Evolutionary conservation across 345 rosid species (phyloP), one percentile per base, ranked within the genome.

Genomic region (Atalantia buxifolia): DNA sequence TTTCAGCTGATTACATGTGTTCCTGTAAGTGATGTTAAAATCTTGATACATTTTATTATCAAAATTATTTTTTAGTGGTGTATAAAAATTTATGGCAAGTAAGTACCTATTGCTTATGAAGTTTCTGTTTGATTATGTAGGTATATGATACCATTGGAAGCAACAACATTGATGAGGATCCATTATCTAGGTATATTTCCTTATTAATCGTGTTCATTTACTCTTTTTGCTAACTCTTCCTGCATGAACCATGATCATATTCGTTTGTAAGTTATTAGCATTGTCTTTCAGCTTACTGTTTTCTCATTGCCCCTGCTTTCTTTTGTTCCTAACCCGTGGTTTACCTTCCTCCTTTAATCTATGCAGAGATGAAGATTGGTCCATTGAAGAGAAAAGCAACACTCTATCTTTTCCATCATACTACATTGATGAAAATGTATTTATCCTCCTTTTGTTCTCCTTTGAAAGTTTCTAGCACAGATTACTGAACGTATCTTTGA

Each of bases 371-470:
- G 97, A 92, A 72, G 98, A 91, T 79, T 94, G 97, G 93, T 86
- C 79, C 77, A 35, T 85, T 70, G 98, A 91, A 66, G 98, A 87
- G 81, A 91, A 84, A 79, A 87, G 87, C 86, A 92, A 90, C 70
- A 74, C 87, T 21, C 83, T 89, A 63, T 89, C 99, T 61, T 91
- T 92, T 82, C 99, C 95, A 19, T 94, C 98, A 67, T 93, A 92
- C 85, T 94, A 96, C 70, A 96, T 96, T 83, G 94, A 96, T 76
- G 99, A 94, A 91, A 86, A 96, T 94, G 99, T 96, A 94, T 87
- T 81, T 81, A 80, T 78, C 76, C 74, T 75, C 72, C 72, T 83
- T 36, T 45, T 80, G 33, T 55, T 48, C 70, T 78, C 55, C 76
- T 71, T 73, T 76, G 60, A 62, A 45, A 45, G 74, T 84, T 77